phyloP scores from a whole-genome alignment of 2,329 filamentous ascomycete species.

The Ophiostoma tasmaniense region DNA sequence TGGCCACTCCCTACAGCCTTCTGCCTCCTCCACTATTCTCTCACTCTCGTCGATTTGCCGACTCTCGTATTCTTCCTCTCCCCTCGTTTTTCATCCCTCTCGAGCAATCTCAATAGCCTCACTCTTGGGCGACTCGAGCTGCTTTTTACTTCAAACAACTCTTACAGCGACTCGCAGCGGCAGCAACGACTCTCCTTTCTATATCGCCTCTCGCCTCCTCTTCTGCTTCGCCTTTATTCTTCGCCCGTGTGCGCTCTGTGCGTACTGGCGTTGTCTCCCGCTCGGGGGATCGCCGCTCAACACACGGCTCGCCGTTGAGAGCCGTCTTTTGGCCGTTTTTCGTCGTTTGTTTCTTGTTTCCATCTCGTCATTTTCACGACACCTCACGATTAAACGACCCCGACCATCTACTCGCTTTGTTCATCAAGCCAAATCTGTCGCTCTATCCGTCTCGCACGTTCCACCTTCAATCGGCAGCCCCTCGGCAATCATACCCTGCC shows the following conservation, averaged over 20 bases:
- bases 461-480: neutral
- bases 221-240: neutral
- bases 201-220: neutral
- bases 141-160: neutral
- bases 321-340: neutral
- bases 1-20: neutral
- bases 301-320: slow-evolving; percentile 11
- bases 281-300: slow-evolving; percentile 14
- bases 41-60: neutral
- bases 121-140: slow-evolving; percentile 1
- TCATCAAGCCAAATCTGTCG: neutral
- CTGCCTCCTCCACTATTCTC: slow-evolving; percentile 8
- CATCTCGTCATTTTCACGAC: too few relatives aligned
- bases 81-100: slow-evolving; percentile 8
- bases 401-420: neutral
- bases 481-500: neutral
- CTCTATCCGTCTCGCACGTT: slow-evolving; percentile 4
- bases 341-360: too few relatives aligned
- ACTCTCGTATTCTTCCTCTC: slow-evolving; percentile 2
- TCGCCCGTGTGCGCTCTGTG: neutral
- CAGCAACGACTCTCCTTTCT: neutral
- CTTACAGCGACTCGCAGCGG: neutral
- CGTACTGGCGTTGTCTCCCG: slow-evolving; percentile 12
- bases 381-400: neutral
- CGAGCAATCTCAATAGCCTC: neutral